These are phyloP conservation scores for Exophiala sp. DNA, from an alignment of 2,329 filamentous ascomycete species.

Conservation along the genomic window DNA sequence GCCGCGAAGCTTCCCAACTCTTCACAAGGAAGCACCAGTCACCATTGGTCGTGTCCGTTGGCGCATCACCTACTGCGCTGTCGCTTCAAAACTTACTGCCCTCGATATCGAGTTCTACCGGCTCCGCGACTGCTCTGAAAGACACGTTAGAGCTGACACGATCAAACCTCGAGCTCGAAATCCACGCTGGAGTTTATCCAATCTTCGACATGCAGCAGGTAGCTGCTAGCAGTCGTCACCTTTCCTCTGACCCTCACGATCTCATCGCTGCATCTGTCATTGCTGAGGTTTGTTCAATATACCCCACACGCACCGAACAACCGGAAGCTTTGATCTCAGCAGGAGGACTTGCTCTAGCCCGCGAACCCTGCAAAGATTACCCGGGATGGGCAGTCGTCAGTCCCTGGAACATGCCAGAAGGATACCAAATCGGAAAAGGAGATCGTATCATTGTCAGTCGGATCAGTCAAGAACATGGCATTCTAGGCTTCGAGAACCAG, in stretches of 20 bases:
- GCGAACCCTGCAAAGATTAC: constrained; percentile 71
- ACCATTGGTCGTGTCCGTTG: constrained; percentile 61
- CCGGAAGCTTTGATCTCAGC: constrained; percentile 66
- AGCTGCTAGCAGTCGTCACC: constrained; percentile 61
- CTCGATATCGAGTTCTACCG: constrained; percentile 24
- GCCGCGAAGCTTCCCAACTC: constrained; percentile 32
- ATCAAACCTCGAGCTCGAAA: constrained; percentile 54
- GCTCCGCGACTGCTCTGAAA: constrained; percentile 20
- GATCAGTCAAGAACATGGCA: constrained; percentile 75
- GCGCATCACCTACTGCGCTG: constrained; percentile 71
- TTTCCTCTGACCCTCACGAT: constrained; percentile 33
- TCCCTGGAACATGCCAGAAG: constrained; percentile 49
- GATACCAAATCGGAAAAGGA: constrained; percentile 38
- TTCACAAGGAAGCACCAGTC: constrained; percentile 23
- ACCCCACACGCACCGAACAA: constrained; percentile 51
- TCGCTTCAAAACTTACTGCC: constrained; percentile 59
- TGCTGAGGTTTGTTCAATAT: constrained; percentile 68
- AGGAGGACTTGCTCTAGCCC: constrained; percentile 66
- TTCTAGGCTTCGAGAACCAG: constrained; percentile 58
- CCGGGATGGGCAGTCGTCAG: constrained; percentile 67
- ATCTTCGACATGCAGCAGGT: constrained; percentile 76
- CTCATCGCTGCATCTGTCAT: constrained; percentile 66
- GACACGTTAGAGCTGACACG: constrained; percentile 23
- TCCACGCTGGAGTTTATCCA: constrained; percentile 75
- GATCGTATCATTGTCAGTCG: constrained; percentile 65